Evolutionary conservation across 345 rosid species (phyloP).

Genomic region (Brassica juncea): DNA sequence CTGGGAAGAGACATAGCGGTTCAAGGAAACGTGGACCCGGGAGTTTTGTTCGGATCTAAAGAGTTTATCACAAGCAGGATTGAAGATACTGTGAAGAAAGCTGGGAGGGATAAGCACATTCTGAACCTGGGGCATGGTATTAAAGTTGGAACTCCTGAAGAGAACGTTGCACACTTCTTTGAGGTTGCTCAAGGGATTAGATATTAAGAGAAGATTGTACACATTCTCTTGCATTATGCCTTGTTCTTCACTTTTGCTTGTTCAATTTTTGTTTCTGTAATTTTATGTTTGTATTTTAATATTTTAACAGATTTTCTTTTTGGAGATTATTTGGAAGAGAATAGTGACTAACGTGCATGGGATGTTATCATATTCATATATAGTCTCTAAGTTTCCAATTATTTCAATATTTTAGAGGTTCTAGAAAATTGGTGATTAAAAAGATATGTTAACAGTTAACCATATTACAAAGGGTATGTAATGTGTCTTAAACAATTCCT

Average conservation of each 20-base stretch:
- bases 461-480: too few relatives aligned
- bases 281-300: slow-evolving; percentile 6
- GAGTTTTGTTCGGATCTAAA: slow-evolving; percentile 86
- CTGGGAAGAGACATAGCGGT: slow-evolving; percentile 76
- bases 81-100: slow-evolving; percentile 84
- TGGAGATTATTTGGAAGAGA: slow-evolving; percentile 4
- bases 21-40: slow-evolving; percentile 95
- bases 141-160: slow-evolving; percentile 92
- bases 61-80: slow-evolving; percentile 85
- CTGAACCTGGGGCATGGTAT: slow-evolving; percentile 96
- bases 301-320: not conserved
- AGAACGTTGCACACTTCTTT: slow-evolving; percentile 92
- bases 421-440: too few relatives aligned
- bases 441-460: too few relatives aligned
- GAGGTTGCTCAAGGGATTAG: slow-evolving; percentile 81
- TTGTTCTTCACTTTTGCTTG: slow-evolving; percentile 27
- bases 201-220: slow-evolving; percentile 41
- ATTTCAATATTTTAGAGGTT: too few relatives aligned
- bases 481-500: too few relatives aligned
- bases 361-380: too few relatives aligned
- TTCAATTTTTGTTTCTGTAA: slow-evolving; percentile 14
- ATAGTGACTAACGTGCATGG: not conserved
- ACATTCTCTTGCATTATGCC: not conserved
- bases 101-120: slow-evolving; percentile 84
- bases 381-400: too few relatives aligned